Evolutionary conservation across 106 monocot genomes (phyloP), one percentile per base, ranked within the genome.

Genomic region (Allium cepa): DNA sequence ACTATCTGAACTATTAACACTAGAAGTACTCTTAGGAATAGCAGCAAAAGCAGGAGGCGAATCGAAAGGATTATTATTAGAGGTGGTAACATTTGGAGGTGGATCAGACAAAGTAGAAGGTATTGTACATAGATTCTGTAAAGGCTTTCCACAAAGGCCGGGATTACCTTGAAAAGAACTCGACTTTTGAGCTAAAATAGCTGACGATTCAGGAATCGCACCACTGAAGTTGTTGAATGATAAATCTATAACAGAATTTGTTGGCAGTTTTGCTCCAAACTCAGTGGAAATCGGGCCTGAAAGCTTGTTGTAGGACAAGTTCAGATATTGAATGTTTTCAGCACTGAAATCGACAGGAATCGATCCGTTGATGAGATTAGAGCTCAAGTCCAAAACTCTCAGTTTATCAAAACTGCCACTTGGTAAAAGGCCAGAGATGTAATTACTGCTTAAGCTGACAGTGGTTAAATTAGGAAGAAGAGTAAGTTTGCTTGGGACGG

Each of bases 31-130:
- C 68, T 80, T 85, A 15, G 94, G 94, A 2, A 90, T 85, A 18
- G 77, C 94, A 2, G 94, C 94, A 63, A 94, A 83, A 7, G 94
- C 94, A 51, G 94, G 90, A 1, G 94, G 87, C 9, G 94, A 90
- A 61, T 83, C 75, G 51, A 59, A 51, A 55, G 50, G 64, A 13
- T 62, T 51, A 0, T 56, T 10, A 1, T 48, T 18, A 4, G 85
- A 60, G 36, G 36, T 36, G 5, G 36, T 36, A 12, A 47, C 69
- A 26, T 85, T 80, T 7, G 60, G 50, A 3, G 67, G 62, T 7
- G 26, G 68, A 52, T 69, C 69, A 9, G 80, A 79, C n/a, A 84
- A 78, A 3, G 83, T 68, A 0, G 88, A 89, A 9, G 88, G 84
- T 28, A 89, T 79, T 8, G 87, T 67, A 81, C 99, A 99, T 17